Evolutionary conservation across 2,329 filamentous ascomycete genomes (phyloP).

Genomic region (Thermoascus crustaceus): DNA sequence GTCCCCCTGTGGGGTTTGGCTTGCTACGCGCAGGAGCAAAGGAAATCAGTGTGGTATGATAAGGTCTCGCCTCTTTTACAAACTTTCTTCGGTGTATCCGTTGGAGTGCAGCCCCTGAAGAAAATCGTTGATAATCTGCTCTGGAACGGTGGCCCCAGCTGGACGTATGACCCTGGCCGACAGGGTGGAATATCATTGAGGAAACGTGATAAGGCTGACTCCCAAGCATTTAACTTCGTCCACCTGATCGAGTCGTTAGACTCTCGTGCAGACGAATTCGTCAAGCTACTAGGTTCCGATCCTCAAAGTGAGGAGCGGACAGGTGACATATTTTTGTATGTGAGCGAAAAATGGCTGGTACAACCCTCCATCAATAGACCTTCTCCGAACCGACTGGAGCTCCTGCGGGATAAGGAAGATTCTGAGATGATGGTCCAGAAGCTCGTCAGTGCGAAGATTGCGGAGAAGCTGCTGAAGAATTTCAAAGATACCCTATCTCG

Average conservation of each 20-base stretch:
- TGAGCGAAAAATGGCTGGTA: slow-evolving; percentile 35
- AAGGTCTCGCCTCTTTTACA: slow-evolving; percentile 26
- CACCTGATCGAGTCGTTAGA: slow-evolving; percentile 28
- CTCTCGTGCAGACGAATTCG: slow-evolving; percentile 29
- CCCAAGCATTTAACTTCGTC: slow-evolving; percentile 20
- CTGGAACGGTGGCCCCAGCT: slow-evolving; percentile 31
- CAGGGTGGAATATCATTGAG: slow-evolving; percentile 19
- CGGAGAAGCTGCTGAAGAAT: slow-evolving; percentile 33
- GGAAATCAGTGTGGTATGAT: slow-evolving; percentile 18
- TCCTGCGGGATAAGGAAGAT: slow-evolving; percentile 15
- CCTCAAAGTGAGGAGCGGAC: slow-evolving; percentile 33
- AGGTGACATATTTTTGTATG: slow-evolving; percentile 35
- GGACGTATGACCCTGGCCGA: slow-evolving; percentile 24
- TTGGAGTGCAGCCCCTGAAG: slow-evolving; percentile 25
- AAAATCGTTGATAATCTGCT: slow-evolving; percentile 34
- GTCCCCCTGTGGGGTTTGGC: slow-evolving; percentile 35
- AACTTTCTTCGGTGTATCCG: slow-evolving; percentile 35
- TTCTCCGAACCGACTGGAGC: slow-evolving; percentile 8
- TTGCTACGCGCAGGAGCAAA: slow-evolving; percentile 28
- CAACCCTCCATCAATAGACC: slow-evolving; percentile 11
- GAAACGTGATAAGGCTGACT: slow-evolving; percentile 13
- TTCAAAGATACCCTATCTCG: slow-evolving; percentile 36
- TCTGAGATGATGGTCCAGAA: slow-evolving; percentile 25
- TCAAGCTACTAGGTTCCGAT: slow-evolving; percentile 29
- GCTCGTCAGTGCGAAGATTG: slow-evolving; percentile 33